Evolutionary conservation across 2,329 filamentous ascomycete species (phyloP).

Genomic region (Stachybotrys chlorohalonatus): DNA sequence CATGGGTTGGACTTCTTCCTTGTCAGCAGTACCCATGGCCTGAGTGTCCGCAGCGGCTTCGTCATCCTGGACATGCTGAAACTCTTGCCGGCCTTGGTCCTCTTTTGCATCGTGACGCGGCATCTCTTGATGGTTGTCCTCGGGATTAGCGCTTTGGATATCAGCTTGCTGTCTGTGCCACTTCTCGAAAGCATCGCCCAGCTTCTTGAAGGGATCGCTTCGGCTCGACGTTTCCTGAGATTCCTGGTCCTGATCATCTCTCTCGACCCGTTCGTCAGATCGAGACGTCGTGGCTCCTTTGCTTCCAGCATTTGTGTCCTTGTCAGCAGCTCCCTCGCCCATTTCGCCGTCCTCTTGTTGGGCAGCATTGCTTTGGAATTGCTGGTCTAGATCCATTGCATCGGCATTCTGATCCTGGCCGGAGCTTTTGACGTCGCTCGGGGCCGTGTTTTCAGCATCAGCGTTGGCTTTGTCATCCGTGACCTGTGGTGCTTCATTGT

Average conservation of each 20-base stretch:
- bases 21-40: constrained; percentile 77
- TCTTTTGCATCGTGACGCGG: constrained; percentile 43
- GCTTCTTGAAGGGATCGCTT: constrained; percentile 78
- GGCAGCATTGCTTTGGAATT: constrained; percentile 49
- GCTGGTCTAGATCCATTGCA: constrained; percentile 52
- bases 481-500: neutral
- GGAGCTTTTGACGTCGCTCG: constrained; percentile 54
- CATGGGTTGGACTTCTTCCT: constrained; percentile 78
- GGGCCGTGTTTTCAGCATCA: constrained; percentile 52
- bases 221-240: constrained; percentile 31
- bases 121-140: constrained; percentile 21
- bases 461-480: constrained; percentile 42
- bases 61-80: constrained; percentile 86
- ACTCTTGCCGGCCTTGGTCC: constrained; percentile 64
- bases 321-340: constrained; percentile 54
- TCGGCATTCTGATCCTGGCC: constrained; percentile 59
- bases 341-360: constrained; percentile 59
- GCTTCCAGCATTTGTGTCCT: constrained; percentile 54
- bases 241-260: constrained; percentile 33
- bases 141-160: constrained; percentile 52
- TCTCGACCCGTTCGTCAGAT: constrained; percentile 38
- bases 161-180: constrained; percentile 87
- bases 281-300: constrained; percentile 46
- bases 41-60: constrained; percentile 77
- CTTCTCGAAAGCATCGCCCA: constrained; percentile 84